Conservation (phyloP, 2,329 filamentous ascomycete genomes). For the Aspergillus luchuensis region DNA sequence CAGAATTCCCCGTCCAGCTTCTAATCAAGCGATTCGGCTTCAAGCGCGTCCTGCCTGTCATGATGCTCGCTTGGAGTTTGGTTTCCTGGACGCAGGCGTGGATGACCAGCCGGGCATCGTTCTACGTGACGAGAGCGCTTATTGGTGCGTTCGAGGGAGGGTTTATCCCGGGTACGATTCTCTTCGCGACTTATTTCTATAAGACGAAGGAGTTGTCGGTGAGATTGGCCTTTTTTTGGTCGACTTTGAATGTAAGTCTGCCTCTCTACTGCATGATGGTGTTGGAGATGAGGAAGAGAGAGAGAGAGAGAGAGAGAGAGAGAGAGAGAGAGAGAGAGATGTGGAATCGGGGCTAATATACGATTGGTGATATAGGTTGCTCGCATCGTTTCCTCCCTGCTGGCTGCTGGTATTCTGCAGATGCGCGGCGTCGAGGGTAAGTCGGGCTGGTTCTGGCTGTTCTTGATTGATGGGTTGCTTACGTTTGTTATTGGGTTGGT, state of each 20-base stretch:
- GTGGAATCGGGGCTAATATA: too few species aligned
- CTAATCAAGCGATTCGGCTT: slow-evolving; percentile 51
- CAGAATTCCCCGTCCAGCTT: slow-evolving; percentile 51
- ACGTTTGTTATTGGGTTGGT: slow-evolving; percentile 47
- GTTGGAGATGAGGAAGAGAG: too few species aligned
- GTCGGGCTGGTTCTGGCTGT: slow-evolving; percentile 47
- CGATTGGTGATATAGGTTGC: slow-evolving; percentile 19
- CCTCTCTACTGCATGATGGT: neutral
- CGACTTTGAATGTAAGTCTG: slow-evolving; percentile 34
- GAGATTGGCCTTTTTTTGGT: slow-evolving; percentile 49
- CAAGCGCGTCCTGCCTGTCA: slow-evolving; percentile 48
- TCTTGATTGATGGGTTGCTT: slow-evolving; percentile 48
- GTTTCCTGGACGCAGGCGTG: slow-evolving; percentile 42
- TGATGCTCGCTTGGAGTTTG: slow-evolving; percentile 51
- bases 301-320: too few species aligned
- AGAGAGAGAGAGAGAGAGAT: too few species aligned
- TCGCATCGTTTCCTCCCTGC: slow-evolving; percentile 40
- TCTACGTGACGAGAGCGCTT: slow-evolving; percentile 42
- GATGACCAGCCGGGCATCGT: slow-evolving; percentile 35
- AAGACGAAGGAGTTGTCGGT: slow-evolving; percentile 45
- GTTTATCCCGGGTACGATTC: slow-evolving; percentile 40
- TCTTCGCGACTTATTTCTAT: slow-evolving; percentile 48
- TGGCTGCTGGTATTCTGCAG: slow-evolving; percentile 45
- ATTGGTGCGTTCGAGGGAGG: slow-evolving; percentile 46
- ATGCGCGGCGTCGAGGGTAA: slow-evolving; percentile 46